Evolutionary conservation across 441 rosid species (phyloP), one percentile per base, ranked within the genome.

Genomic region (Eutrema salsugineum): DNA sequence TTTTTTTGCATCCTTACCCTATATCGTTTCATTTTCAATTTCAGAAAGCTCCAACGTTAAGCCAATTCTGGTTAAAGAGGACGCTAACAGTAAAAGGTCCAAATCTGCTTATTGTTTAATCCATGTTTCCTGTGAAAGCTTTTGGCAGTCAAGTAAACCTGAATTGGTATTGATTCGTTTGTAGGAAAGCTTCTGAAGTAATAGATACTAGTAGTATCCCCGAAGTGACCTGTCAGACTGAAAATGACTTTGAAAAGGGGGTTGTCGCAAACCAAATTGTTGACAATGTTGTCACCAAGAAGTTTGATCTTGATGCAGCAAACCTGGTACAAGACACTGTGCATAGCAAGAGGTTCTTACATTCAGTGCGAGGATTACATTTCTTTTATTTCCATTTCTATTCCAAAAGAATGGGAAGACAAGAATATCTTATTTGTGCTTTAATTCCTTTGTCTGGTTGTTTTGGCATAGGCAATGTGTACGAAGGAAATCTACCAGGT

Each of bases 21-120:
- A 50, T 43, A 5, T 47, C 50, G 78, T 71, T 38, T 60, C 68
- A 62, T 57, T 62, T 76, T 59, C 83, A 84, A 83, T 81, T 71
- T 70, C 73, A 44, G 76, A 46, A 28, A 50, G 70, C 67, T 46
- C 79, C 33, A 33, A 62, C 47, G 53, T 53, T 42, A 68, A 73
- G 65, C 66, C 77, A 70, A 43, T 76, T 60, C 81, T 66, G 12
- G 59, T 55, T 30, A 44, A 75, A 48, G 83, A 79, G 76, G 61
- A 73, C 19, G 53, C 63, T 55, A 47, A 64, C 40, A 58, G 46
- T 33, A 70, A 49, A 76, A 76, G 74, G 79, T 75, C 20, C 14
- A n/a, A 8, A 46, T 47, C 66, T 55, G 66, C 65, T 55, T 53
- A 30, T 27, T 35, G 10, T 9, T 62, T 36, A 9, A 10, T 68